Conservation (phyloP, 352 stramenopile species). For the Pythium periplocum region DNA sequence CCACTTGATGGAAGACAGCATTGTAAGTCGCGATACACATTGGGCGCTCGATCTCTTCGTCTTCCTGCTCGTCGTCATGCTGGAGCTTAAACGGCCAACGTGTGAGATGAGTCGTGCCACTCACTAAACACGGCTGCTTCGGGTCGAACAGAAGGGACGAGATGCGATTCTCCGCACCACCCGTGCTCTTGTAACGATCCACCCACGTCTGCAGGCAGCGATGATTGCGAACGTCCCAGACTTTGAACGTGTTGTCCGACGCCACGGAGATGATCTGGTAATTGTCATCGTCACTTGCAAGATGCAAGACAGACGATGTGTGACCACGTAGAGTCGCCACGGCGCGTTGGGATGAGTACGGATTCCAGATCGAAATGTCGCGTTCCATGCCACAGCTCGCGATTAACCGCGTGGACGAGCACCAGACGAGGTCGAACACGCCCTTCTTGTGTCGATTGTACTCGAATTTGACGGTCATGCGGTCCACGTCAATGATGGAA, state of each 20-base stretch:
- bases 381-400: slow-evolving; percentile 82
- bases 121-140: slow-evolving; percentile 63
- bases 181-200: slow-evolving; percentile 48
- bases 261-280: slow-evolving; percentile 78
- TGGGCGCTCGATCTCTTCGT: slow-evolving; percentile 35
- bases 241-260: slow-evolving; percentile 81
- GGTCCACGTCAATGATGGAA: slow-evolving; percentile 78
- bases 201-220: slow-evolving; percentile 78
- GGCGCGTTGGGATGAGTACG: slow-evolving; percentile 79
- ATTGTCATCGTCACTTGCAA: slow-evolving; percentile 79
- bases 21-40: slow-evolving; percentile 74
- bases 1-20: slow-evolving; percentile 77
- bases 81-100: slow-evolving; percentile 57
- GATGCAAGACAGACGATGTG: slow-evolving; percentile 68
- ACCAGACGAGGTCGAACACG: slow-evolving; percentile 82
- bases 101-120: slow-evolving; percentile 61
- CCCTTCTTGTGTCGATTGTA: slow-evolving; percentile 80
- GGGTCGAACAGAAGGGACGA: slow-evolving; percentile 59
- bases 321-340: slow-evolving; percentile 68
- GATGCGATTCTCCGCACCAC: slow-evolving; percentile 56
- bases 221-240: slow-evolving; percentile 81
- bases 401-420: slow-evolving; percentile 62
- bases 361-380: slow-evolving; percentile 87
- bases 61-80: slow-evolving; percentile 30
- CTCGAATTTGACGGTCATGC: slow-evolving; percentile 75